Percentiles rank a stretch among this genome's conserved stretches.
Conservation (phyloP, 2,329 filamentous ascomycete species). For the Calonectria hongkongensis region DNA sequence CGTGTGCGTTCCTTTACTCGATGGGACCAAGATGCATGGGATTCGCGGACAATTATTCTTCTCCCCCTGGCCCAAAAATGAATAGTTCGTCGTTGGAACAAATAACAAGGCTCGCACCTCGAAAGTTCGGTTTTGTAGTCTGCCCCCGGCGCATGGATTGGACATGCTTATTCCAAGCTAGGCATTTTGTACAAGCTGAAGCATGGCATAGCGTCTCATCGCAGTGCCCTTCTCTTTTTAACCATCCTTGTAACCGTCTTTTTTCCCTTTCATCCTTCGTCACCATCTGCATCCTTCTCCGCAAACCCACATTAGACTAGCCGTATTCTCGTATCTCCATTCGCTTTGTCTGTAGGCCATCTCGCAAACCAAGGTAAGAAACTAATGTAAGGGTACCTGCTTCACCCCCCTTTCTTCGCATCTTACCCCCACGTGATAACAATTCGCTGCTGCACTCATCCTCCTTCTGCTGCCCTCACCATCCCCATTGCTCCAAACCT, state of each 20-base stretch:
- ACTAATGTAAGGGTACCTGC: conserved; percentile 14
- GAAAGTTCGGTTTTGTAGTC: not conserved
- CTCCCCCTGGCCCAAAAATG: no score
- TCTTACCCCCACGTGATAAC: conserved; percentile 25
- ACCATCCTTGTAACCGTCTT: conserved; percentile 26
- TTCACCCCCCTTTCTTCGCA: conserved; percentile 13
- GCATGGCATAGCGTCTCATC: conserved; percentile 26
- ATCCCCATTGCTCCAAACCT: conserved; percentile 11
- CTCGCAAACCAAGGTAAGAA: conserved; percentile 24
- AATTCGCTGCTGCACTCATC: not conserved
- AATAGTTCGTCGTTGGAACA: not conserved
- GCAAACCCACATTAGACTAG: conserved; percentile 19
- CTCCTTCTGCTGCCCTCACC: conserved; percentile 8
- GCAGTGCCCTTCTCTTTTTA: conserved; percentile 18
- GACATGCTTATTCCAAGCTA: not conserved
- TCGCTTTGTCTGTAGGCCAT: conserved; percentile 1
- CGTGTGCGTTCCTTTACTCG: no score
- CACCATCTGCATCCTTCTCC: conserved; percentile 24
- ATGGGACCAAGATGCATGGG: no score
- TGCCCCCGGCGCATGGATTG: not conserved
- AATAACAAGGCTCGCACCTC: not conserved
- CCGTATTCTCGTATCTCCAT: conserved; percentile 21
- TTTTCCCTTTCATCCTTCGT: conserved; percentile 17
- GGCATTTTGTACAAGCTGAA: not conserved
- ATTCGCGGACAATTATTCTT: no score